These are phyloP conservation scores for Nakaseomyces bracarensis DNA, from an alignment of 1,139 yeast species.

Conservation along the genomic window DNA sequence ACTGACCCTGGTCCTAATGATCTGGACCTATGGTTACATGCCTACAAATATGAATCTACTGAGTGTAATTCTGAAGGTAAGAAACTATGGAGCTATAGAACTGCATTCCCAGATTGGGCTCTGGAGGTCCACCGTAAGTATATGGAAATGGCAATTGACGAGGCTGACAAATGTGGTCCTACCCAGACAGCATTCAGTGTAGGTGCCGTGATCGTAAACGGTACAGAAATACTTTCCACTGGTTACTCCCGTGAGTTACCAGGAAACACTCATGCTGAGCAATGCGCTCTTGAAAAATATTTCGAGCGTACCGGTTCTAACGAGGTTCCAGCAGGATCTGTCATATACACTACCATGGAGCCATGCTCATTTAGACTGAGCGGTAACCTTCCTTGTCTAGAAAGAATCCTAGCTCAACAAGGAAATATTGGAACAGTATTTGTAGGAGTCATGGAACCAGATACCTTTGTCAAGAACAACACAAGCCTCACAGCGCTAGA, in stretches of 20 bases:
- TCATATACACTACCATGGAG: conserved; percentile 92
- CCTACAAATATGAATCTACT: conserved; percentile 61
- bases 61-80: conserved; percentile 51
- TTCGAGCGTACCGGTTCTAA: conserved; percentile 35
- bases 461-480: conserved; percentile 74
- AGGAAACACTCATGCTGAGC: conserved; percentile 98
- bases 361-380: conserved; percentile 88
- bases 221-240: conserved; percentile 57
- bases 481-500: conserved; percentile 50
- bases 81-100: conserved; percentile 61
- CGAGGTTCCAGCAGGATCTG: conserved; percentile 66
- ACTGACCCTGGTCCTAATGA: conserved; percentile 87
- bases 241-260: conserved; percentile 88
- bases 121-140: conserved; percentile 45
- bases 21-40: conserved; percentile 83
- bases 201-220: conserved; percentile 76
- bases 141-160: conserved; percentile 54
- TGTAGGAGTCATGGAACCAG: conserved; percentile 91
- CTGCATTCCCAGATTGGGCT: conserved; percentile 90
- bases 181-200: conserved; percentile 87
- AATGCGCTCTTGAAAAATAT: conserved; percentile 81
- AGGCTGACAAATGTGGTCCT: conserved; percentile 76
- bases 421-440: conserved; percentile 60
- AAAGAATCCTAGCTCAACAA: conserved; percentile 53
- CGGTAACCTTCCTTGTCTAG: conserved; percentile 84